A percentile compares a stretch with the other conserved stretches of the same genome.
These are phyloP conservation scores for Cryphonectria japonica DNA, from an alignment of 2,329 filamentous ascomycete species.

Conservation along the genomic window DNA sequence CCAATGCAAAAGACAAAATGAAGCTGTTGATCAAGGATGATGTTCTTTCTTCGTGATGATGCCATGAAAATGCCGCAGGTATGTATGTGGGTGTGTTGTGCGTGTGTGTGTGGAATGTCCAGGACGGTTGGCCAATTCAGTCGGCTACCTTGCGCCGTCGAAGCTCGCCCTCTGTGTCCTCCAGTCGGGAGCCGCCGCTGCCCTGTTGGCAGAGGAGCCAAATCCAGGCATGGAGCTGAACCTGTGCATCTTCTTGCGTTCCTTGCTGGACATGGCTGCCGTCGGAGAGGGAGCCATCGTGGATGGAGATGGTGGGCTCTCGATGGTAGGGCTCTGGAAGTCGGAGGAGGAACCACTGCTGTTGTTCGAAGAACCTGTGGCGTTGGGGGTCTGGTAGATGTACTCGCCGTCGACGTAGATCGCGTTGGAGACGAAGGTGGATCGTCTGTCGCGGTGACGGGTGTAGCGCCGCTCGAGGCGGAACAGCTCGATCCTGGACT, in stretches of 20 bases:
- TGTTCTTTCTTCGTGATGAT: not conserved
- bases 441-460: slow-evolving; percentile 81
- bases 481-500: slow-evolving; percentile 83
- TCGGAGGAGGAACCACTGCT: slow-evolving; percentile 34
- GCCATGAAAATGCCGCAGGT: not conserved
- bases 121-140: not conserved
- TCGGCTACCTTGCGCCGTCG: slow-evolving; percentile 19
- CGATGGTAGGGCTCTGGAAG: slow-evolving; percentile 44
- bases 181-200: slow-evolving; percentile 42
- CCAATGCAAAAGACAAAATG: slow-evolving; percentile 1
- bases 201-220: slow-evolving; percentile 46
- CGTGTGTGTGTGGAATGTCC: not conserved
- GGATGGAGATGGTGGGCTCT: slow-evolving; percentile 35
- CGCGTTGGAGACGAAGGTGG: slow-evolving; percentile 85
- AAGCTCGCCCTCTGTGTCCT: slow-evolving; percentile 41
- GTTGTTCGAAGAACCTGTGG: slow-evolving; percentile 59
- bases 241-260: slow-evolving; percentile 54
- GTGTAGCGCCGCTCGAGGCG: slow-evolving; percentile 95
- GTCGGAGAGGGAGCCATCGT: slow-evolving; percentile 35
- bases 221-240: slow-evolving; percentile 62
- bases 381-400: slow-evolving; percentile 71
- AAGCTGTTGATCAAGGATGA: not conserved
- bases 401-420: slow-evolving; percentile 96
- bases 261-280: slow-evolving; percentile 40
- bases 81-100: no score